Evolutionary conservation across 2,329 filamentous ascomycete genomes (phyloP).

Genomic region (Elsinoe batatas): DNA sequence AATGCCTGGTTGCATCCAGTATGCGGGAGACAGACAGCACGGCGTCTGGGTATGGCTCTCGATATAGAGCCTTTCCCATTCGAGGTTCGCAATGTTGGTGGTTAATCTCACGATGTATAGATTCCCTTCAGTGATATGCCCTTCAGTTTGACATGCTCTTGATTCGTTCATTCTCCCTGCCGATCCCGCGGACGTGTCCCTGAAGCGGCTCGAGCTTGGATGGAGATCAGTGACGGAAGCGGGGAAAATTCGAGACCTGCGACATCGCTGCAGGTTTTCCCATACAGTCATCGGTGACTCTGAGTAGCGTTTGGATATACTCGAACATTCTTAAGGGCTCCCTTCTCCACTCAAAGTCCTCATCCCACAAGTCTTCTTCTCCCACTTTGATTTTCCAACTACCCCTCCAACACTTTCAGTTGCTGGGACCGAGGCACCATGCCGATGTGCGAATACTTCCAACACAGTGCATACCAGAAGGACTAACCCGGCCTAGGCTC

Average conservation of each 20-base stretch:
- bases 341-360: background rate
- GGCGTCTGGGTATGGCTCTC: too few relatives aligned
- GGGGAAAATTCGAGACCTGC: constrained; percentile 6
- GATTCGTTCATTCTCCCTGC: background rate
- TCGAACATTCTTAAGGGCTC: background rate
- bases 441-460: constrained; percentile 15
- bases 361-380: background rate
- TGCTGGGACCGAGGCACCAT: constrained; percentile 12
- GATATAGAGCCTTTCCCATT: too few relatives aligned
- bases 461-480: background rate
- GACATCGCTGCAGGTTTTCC: constrained; percentile 11
- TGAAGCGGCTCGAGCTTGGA: constrained; percentile 2
- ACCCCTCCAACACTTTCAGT: background rate
- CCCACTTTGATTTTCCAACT: background rate
- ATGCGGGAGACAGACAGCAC: background rate
- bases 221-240: constrained; percentile 9
- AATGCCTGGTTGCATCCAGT: background rate
- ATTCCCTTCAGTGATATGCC: too few relatives aligned
- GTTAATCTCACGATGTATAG: too few relatives aligned
- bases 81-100: too few relatives aligned
- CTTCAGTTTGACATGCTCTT: background rate
- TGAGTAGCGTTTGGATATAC: background rate
- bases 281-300: background rate
- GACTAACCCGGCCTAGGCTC: constrained; percentile 37
- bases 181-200: background rate